Conservation (phyloP, 768 basidiomycete genomes). For the Tricholoma hemisulphureum region DNA sequence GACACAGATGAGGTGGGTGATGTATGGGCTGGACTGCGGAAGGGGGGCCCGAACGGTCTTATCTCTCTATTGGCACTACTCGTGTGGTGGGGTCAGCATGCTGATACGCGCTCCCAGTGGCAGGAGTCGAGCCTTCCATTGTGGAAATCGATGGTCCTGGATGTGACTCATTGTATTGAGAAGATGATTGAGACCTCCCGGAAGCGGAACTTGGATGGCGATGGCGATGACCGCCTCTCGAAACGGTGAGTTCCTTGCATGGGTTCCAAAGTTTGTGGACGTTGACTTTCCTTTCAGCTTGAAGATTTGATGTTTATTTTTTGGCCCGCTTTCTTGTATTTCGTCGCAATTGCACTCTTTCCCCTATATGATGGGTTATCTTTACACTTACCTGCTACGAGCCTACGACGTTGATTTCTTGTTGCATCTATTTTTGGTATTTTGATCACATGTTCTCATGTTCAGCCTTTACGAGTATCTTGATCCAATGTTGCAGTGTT, state of each 20-base stretch:
- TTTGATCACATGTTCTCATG: not conserved
- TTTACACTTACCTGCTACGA: too few relatives aligned
- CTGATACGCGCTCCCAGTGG: not conserved
- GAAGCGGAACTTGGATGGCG: not conserved
- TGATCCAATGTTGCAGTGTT: too few relatives aligned
- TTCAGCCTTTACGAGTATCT: too few relatives aligned
- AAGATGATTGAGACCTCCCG: not conserved
- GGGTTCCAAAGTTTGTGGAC: not conserved
- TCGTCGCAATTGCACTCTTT: not conserved
- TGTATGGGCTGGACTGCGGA: constrained; percentile 5
- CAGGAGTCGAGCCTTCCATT: constrained; percentile 4
- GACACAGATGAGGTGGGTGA: not conserved
- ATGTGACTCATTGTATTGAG: constrained; percentile 3
- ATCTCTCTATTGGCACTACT: constrained; percentile 6
- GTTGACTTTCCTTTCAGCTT: not conserved
- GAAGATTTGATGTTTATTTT: not conserved
- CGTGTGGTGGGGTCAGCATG: constrained; percentile 10
- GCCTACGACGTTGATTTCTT: not conserved
- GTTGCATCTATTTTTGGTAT: not conserved
- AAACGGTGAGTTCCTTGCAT: not conserved
- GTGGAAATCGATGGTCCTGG: constrained; percentile 2
- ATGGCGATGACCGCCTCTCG: not conserved
- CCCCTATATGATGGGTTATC: too few relatives aligned
- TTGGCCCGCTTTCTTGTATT: not conserved
- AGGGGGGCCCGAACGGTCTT: constrained; percentile 9